These are phyloP conservation scores for Aspergillus udagawae DNA, from an alignment of 2,329 filamentous ascomycete species.

Conservation along the genomic window DNA sequence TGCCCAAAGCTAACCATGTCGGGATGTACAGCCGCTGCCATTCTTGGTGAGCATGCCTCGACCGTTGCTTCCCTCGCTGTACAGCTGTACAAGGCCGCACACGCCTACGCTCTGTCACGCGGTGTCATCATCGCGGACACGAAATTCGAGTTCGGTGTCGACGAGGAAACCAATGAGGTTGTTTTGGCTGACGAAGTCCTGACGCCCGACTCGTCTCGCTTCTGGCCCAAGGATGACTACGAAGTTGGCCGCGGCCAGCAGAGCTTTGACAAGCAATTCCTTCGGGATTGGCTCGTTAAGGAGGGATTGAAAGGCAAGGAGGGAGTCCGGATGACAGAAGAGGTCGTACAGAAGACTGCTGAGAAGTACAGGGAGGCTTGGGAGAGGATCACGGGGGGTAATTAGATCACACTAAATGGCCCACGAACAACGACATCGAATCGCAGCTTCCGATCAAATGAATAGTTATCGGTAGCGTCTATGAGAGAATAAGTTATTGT, in stretches of 20 bases:
- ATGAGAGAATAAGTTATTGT: conserved; percentile 3
- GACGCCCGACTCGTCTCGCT: conserved; percentile 78
- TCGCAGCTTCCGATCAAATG: no score
- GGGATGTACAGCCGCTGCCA: conserved; percentile 44
- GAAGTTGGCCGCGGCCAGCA: conserved; percentile 69
- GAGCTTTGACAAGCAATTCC: conserved; percentile 83
- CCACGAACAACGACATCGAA: neutral
- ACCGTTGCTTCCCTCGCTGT: conserved; percentile 64
- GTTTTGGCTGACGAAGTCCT: conserved; percentile 80
- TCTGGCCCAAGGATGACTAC: conserved; percentile 76
- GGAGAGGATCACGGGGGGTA: conserved; percentile 61
- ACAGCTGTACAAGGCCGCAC: conserved; percentile 56
- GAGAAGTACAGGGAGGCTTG: conserved; percentile 74
- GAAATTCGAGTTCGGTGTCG: conserved; percentile 72
- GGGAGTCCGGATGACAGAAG: conserved; percentile 66
- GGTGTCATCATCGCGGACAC: conserved; percentile 76
- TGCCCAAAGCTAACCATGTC: neutral
- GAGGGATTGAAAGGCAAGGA: conserved; percentile 72
- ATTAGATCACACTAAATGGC: conserved; percentile 25
- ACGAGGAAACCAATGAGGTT: conserved; percentile 61
- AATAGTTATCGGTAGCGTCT: neutral
- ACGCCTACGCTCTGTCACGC: conserved; percentile 45
- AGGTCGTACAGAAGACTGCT: conserved; percentile 65
- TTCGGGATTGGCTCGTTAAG: conserved; percentile 75
- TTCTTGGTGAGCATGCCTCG: conserved; percentile 63